A percentile compares a stretch with the other conserved stretches of the same genome.
Conservation (phyloP, 2,329 filamentous ascomycete genomes). For the Exophiala mesophila region DNA sequence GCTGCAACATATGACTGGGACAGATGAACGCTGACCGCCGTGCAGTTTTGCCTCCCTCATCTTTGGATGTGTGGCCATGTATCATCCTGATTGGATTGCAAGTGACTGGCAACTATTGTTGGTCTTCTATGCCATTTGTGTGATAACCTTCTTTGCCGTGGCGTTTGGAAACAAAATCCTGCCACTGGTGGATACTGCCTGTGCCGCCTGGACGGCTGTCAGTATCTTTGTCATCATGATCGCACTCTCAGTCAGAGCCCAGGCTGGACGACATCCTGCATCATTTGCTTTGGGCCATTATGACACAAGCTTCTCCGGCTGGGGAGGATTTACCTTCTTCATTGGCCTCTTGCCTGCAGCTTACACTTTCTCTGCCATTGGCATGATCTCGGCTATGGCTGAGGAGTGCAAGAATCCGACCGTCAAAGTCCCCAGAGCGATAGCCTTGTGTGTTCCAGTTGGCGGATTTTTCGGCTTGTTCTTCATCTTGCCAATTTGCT, state of each 20-base stretch:
- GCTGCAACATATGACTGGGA: not conserved
- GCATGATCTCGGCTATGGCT: slow-evolving; percentile 60
- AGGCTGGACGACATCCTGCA: slow-evolving; percentile 49
- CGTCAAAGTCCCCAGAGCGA: slow-evolving; percentile 49
- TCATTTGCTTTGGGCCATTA: slow-evolving; percentile 53
- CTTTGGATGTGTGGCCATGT: slow-evolving; percentile 50
- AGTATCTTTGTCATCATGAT: slow-evolving; percentile 56
- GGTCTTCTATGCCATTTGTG: slow-evolving; percentile 64
- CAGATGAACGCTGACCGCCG: not conserved
- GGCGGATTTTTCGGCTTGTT: slow-evolving; percentile 52
- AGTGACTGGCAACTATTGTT: slow-evolving; percentile 63
- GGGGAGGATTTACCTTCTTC: slow-evolving; percentile 58
- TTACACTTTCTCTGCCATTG: slow-evolving; percentile 56
- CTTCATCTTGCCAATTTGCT: slow-evolving; percentile 52
- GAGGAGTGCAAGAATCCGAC: slow-evolving; percentile 54
- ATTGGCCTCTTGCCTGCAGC: slow-evolving; percentile 57
- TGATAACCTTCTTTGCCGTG: slow-evolving; percentile 62
- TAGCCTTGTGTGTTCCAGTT: slow-evolving; percentile 50
- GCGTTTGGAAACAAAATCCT: slow-evolving; percentile 63
- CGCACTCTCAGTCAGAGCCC: slow-evolving; percentile 51
- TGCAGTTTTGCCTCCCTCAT: slow-evolving; percentile 49
- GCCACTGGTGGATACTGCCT: slow-evolving; percentile 57
- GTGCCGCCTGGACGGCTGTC: slow-evolving; percentile 51
- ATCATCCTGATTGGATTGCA: slow-evolving; percentile 49
- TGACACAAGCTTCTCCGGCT: slow-evolving; percentile 52